Conservation (phyloP, 352 stramenopile genomes). For the Phytophthora idaei region DNA sequence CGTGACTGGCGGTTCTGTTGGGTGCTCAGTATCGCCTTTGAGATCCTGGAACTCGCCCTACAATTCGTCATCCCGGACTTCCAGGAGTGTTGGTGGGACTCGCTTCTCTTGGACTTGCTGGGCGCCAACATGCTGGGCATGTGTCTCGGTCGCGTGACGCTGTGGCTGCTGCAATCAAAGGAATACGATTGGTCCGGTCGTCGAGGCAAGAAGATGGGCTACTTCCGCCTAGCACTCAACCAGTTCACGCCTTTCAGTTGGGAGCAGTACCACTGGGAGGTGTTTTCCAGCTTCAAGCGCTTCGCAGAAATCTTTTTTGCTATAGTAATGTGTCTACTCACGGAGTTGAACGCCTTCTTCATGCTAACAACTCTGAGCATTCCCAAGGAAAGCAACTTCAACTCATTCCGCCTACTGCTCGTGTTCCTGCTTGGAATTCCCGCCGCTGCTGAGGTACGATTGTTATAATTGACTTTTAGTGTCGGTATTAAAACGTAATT, state of each 20-base stretch:
- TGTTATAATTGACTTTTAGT: not conserved
- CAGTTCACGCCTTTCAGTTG: constrained; percentile 91
- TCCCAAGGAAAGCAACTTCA: constrained; percentile 88
- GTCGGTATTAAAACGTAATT: not conserved
- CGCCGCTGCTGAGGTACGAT: constrained; percentile 68
- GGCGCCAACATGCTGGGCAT: constrained; percentile 93
- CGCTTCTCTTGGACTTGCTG: constrained; percentile 90
- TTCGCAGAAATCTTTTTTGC: constrained; percentile 86
- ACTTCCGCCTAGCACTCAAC: constrained; percentile 69
- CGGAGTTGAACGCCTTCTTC: constrained; percentile 95
- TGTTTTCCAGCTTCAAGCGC: constrained; percentile 92
- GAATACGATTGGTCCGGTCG: constrained; percentile 91
- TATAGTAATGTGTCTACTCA: constrained; percentile 83
- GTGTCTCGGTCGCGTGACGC: constrained; percentile 73
- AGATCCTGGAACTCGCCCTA: constrained; percentile 88
- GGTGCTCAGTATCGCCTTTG: constrained; percentile 91
- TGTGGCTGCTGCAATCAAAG: constrained; percentile 85
- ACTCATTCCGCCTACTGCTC: constrained; percentile 77
- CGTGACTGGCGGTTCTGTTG: constrained; percentile 93
- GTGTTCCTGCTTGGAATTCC: constrained; percentile 86
- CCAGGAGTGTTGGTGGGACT: constrained; percentile 96
- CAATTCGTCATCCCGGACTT: constrained; percentile 94
- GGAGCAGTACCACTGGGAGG: constrained; percentile 91
- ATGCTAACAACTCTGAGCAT: constrained; percentile 89
- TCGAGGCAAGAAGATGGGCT: constrained; percentile 70